Evolutionary conservation across 805 yeast genomes (phyloP), one percentile per base, ranked within the genome.

Genomic region (Candida dendrica): DNA sequence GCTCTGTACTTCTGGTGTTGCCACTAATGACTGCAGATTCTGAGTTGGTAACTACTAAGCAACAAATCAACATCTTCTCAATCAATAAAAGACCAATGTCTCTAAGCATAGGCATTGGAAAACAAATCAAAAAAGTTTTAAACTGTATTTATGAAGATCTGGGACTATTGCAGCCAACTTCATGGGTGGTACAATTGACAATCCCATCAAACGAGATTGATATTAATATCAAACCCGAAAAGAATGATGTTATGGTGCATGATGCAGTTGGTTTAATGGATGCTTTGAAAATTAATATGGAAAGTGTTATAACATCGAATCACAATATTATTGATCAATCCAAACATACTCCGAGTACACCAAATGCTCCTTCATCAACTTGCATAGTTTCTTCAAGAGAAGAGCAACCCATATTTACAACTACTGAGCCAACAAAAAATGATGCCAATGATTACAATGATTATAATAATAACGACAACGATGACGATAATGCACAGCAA

Each of bases 181-280:
- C 53, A 6, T 71, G 75, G 74, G 56, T 43, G 40, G n/a, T 68
- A 1, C 44, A 55, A 18, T n/a, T 69, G 1, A 24, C n/a, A 1
- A 42, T 60, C 22, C 42, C 42, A 18, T 27, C 38, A 6, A n/a
- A 56, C 49, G 20, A 47, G 3, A 24, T 55, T 3, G 75, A 71
- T 56, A 50, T 69, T 1, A 71, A 69, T 44, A 60, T 71, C 22
- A 75, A 71, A 43, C 75, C 75, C 3, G 65, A 60, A 40, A 71
- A 71, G 42, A 61, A 64, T 30, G 73, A 70, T 49, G 53, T 69
- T 4, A 30, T 71, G 42, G 40, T 71, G 0, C 45, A 43, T 13
- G 48, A 54, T 18, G 49, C 55, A 16, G 55, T 50, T 1, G 14
- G 13, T 0, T 17, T 65, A 6, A 24, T 65, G 3, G 42, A 32